Base-by-base conservation (phyloP, 2,329 filamentous ascomycete genomes). In the Penicillium sp. region DNA sequence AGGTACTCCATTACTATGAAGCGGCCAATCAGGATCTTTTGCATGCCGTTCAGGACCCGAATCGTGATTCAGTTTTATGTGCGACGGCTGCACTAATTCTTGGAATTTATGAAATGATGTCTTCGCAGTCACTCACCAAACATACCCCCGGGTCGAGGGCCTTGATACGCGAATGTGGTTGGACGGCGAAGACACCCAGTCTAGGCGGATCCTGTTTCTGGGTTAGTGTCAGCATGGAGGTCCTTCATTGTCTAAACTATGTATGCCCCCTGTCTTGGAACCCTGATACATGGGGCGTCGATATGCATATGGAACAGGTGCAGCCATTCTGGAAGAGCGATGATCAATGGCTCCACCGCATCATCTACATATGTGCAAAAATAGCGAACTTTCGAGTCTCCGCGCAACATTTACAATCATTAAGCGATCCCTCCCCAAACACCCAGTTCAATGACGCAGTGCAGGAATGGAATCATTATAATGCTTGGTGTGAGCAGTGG, bases 31-130 rank as follows among this genome's bases (percentile, higher is more conserved):
- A 87, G 23, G 86, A 92, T 62, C 82, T 97, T 2, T 79, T 96
- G 14, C 85, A 87, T 47, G 88, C 85, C 50, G 77, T 96, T 44
- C 90, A 95, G 70, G 92, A 96, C 67, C 91, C 92, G 0, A 89
- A 95, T 63, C 85, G 92, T 56, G 89, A 96, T 70, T 91, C 88
- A 1, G 86, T 88, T 27, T 87, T 96, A 53, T 96, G 92, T 72
- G 92, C 93, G 8, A 91, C 90, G 0, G 92, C 92, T 0, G 92
- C 93, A 2, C 88, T 96, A 14, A 88, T 96, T 8, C 82, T 98
- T 31, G 93, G 96, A 66, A 90, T 96, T 3, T 97, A 96, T 75
- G 92, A 97, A 73, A 88, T 93, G 66, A 96, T 97, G 91, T 92
- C 87, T 49, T 90, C 93, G 69, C 86, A 86, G 63, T 87, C 89